Conservation (phyloP, 2,329 filamentous ascomycete genomes). For the Diaporthe longicolla region DNA sequence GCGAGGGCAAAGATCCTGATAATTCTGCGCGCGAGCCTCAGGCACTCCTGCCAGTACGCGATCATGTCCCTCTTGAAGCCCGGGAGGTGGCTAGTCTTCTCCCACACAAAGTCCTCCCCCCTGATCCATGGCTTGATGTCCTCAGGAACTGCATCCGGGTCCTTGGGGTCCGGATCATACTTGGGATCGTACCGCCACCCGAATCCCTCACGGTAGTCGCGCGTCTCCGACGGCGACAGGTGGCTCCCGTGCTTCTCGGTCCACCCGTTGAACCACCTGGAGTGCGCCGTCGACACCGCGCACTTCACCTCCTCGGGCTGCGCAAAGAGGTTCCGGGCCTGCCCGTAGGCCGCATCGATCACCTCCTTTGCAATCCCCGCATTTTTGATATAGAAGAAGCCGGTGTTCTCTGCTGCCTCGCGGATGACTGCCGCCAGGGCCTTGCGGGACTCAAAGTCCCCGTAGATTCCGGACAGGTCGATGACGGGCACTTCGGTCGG, state of each 20-base stretch:
- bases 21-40: conserved; percentile 47
- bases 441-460: conserved; percentile 53
- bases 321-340: conserved; percentile 49
- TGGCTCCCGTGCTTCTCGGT: conserved; percentile 46
- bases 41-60: conserved; percentile 46
- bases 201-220: conserved; percentile 50
- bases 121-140: conserved; percentile 36
- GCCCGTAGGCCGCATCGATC: conserved; percentile 47
- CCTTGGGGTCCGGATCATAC: conserved; percentile 58
- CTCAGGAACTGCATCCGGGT: conserved; percentile 45
- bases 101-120: conserved; percentile 46
- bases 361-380: conserved; percentile 55
- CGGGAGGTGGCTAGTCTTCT: conserved; percentile 44
- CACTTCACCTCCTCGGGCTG: conserved; percentile 50
- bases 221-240: conserved; percentile 50
- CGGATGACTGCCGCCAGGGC: conserved; percentile 55
- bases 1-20: conserved; percentile 46
- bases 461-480: conserved; percentile 56
- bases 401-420: conserved; percentile 57
- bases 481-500: conserved; percentile 62
- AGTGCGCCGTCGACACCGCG: conserved; percentile 46
- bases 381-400: conserved; percentile 64
- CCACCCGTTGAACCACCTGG: conserved; percentile 56
- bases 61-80: conserved; percentile 46
- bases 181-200: conserved; percentile 56